Evolutionary conservation across 2,329 filamentous ascomycete genomes (phyloP), one percentile per base, ranked within the genome.

Genomic region (Ambrosiella xylebori): DNA sequence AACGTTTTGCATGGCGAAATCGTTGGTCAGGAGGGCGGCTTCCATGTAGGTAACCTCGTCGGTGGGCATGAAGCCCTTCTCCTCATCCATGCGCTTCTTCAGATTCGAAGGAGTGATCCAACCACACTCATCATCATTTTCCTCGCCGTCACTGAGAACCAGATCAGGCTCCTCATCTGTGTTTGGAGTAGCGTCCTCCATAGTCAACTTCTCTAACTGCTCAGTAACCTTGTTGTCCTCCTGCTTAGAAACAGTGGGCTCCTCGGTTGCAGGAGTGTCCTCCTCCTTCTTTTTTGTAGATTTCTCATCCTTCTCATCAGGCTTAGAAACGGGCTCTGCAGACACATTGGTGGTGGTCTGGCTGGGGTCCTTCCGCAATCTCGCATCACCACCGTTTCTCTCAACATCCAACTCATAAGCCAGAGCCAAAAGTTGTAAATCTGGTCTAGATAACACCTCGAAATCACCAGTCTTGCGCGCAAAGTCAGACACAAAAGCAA

Each of bases 1-100:
- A 7, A 97, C 89, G 68, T 97, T 97, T 73, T 97, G 91, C 88
- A 98, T 95, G 58, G 93, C 91, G 71, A 87, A 97, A 74, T 98
- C 93, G 58, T 86, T 89, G 1, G 93, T 97, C 66, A 97, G 84
- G 50, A 91, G 83, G n/a, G 89, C 91, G 13, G 87, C 88, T 70
- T 94, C 84, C 64, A 96, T 84, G 11, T 80, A 81, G 45, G 76
- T 71, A 17, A 73, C 69, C 1, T 74, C 69, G 5, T 71, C 63
- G n/a, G 60, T 62, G 27, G 63, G 63, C 19, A 73, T 70, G 35
- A 70, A 68, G 54, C 65, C 65, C 17, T 75, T 71, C 64, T 91
- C 83, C 67, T 82, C 79, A 60, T 79, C 80, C 72, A 93, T 85
- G 67, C 88, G 84, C 67, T 88, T 86, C 68, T 88, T 86, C 63